phyloP scores from a whole-genome alignment of 352 stramenopile species.

The Globisporangium takayamanum region DNA sequence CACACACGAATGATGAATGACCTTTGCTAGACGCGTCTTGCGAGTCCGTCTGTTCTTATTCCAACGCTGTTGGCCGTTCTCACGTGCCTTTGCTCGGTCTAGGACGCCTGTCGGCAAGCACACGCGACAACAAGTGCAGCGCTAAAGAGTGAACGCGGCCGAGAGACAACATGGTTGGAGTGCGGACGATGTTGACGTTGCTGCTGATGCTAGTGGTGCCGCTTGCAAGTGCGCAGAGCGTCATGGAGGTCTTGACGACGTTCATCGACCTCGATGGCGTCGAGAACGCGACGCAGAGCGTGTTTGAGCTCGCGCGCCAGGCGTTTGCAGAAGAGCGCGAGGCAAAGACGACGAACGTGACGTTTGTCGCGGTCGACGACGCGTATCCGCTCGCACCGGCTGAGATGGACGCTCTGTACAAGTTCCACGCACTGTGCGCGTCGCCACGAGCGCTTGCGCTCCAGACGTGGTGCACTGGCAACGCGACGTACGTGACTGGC shows the following conservation, averaged over 20 bases:
- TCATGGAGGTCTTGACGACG: slow-evolving; percentile 32
- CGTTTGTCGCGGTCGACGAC: slow-evolving; percentile 28
- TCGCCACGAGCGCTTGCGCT: slow-evolving; percentile 39
- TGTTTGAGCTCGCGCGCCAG: slow-evolving; percentile 11
- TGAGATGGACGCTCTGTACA: slow-evolving; percentile 37
- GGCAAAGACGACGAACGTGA: slow-evolving; percentile 6
- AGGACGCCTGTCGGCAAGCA: not conserved
- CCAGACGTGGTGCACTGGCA: slow-evolving; percentile 57
- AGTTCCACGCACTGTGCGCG: slow-evolving; percentile 41
- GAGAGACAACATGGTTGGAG: too few species aligned
- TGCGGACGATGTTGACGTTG: slow-evolving; percentile 3
- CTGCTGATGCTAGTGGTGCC: slow-evolving; percentile 5
- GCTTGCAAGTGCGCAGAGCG: slow-evolving; percentile 2
- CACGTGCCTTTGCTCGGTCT: not conserved
- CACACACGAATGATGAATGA: too few species aligned
- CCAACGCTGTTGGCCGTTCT: not conserved
- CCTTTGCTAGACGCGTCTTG: not conserved
- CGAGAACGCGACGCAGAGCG: slow-evolving; percentile 13
- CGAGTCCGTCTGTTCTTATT: not conserved
- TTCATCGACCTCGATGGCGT: slow-evolving; percentile 33
- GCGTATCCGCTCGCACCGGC: slow-evolving; percentile 38
- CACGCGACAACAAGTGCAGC: too few species aligned
- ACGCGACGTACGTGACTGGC: slow-evolving; percentile 12
- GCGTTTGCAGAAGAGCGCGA: slow-evolving; percentile 13
- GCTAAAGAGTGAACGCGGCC: too few species aligned